phyloP scores from a whole-genome alignment of 768 basidiomycete genomes.

The Amanita molliuscula region DNA sequence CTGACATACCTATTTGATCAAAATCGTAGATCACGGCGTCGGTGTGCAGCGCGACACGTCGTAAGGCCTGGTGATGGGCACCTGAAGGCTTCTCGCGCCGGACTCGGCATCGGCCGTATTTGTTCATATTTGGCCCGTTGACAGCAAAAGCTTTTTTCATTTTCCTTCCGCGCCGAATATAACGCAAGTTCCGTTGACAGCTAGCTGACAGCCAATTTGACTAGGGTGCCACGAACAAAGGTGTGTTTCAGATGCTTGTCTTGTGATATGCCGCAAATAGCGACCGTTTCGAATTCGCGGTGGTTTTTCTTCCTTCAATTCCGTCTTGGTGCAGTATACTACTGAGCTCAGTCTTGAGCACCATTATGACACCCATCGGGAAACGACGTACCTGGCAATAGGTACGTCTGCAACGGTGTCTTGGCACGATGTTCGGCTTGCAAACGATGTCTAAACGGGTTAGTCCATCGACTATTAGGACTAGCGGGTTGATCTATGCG shows the following conservation, averaged over 20 bases:
- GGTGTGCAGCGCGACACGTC: background rate
- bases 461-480: background rate
- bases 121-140: background rate
- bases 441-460: background rate
- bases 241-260: conserved; percentile 1
- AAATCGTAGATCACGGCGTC: background rate
- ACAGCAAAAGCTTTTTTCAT: background rate
- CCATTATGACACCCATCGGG: background rate
- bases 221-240: background rate
- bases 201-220: background rate
- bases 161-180: background rate
- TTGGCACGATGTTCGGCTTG: background rate
- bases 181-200: background rate
- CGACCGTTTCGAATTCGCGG: background rate
- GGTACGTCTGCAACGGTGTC: background rate
- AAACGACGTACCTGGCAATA: background rate
- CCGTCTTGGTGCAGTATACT: background rate
- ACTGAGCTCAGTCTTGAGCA: background rate
- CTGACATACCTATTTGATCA: background rate
- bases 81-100: background rate
- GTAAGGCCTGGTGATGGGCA: background rate
- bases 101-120: background rate
- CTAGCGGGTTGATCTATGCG: background rate
- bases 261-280: background rate
- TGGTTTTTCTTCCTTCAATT: background rate